Base-by-base conservation (phyloP, 2,329 filamentous ascomycete genomes). In the Alternaria tenuissima region DNA sequence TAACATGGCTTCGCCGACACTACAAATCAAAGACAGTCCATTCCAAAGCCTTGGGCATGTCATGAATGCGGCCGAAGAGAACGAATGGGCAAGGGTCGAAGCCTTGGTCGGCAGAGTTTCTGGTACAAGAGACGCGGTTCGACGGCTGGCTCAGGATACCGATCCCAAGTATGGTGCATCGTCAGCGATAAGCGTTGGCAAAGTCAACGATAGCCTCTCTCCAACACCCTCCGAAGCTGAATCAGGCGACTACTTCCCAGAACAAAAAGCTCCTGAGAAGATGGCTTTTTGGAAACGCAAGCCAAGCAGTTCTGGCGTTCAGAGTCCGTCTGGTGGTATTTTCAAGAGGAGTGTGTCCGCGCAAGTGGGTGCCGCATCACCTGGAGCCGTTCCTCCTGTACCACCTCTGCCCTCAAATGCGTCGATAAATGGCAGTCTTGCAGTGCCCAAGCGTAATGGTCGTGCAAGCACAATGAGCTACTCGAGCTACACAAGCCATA, bases 211-310 rank as follows among this genome's bases (percentile, higher is more conserved):
- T 6, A 75, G 66, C 57, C 54, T 73, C 5, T 78, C 77, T 14
- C 76, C 79, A 5, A 81, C 79, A 49, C 81, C 80, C 1, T 74
- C 76, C 3, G 78, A 80, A 48, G 52, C 65, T 22, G 86, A 86
- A 16, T 76, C 77, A 3, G 87, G 86, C 36, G 82, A 87, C 58
- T 89, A 89, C 68, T 88, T 87, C 52, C 59, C 77, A 67, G 70
- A 79, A n/a, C 73, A 76, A 20, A 71, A 65, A 24, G 62, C 57
- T 1, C 64, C 72, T 9, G 88, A 93, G 55, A 92, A 85, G 75
- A 86, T 88, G 60, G 84, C 92, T 0, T 98, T 99, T 74, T 99
- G 95, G 95, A 96, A 93, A 78, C 88, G 94, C 48, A 97, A 96
- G 79, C 83, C 89, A 1, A 94, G 89, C 69, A 80, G 76, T 42